These are phyloP conservation scores for Thielaviopsis punctulata DNA, from an alignment of 2,329 filamentous ascomycete genomes.

Conservation along the genomic window DNA sequence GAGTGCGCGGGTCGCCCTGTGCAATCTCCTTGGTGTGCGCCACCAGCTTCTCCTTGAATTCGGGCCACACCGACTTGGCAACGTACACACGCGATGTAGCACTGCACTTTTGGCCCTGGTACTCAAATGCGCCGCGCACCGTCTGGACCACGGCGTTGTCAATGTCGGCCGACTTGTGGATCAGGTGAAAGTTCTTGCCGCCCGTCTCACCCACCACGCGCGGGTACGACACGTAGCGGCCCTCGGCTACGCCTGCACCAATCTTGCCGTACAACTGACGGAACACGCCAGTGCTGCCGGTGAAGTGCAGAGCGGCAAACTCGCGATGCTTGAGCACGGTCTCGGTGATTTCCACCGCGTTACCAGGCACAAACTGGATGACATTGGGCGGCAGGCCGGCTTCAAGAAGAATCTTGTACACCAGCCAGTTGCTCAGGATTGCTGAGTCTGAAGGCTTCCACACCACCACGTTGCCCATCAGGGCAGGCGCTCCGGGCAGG, in stretches of 20 bases:
- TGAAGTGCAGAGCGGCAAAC: slow-evolving; percentile 88
- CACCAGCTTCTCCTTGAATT: slow-evolving; percentile 50
- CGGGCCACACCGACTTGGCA: slow-evolving; percentile 54
- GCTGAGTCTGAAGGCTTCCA: slow-evolving; percentile 93
- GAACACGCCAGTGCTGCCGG: slow-evolving; percentile 84
- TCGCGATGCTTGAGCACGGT: slow-evolving; percentile 58
- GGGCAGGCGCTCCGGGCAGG: slow-evolving; percentile 61
- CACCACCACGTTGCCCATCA: slow-evolving; percentile 86
- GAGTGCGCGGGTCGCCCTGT: slow-evolving; percentile 50
- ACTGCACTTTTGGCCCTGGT: slow-evolving; percentile 82
- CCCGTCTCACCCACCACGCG: slow-evolving; percentile 82
- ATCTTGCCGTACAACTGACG: slow-evolving; percentile 76
- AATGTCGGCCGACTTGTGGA: slow-evolving; percentile 62
- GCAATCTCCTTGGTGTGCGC: slow-evolving; percentile 53
- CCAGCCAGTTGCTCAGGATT: slow-evolving; percentile 77
- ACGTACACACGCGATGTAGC: slow-evolving; percentile 70
- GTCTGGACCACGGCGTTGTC: slow-evolving; percentile 67
- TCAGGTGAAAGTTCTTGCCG: slow-evolving; percentile 82
- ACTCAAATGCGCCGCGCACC: slow-evolving; percentile 76
- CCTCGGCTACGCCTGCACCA: slow-evolving; percentile 61
- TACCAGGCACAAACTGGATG: slow-evolving; percentile 83
- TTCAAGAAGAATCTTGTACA: slow-evolving; percentile 81
- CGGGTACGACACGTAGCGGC: slow-evolving; percentile 70
- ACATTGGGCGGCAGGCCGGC: slow-evolving; percentile 78
- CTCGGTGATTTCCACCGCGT: slow-evolving; percentile 69